These are phyloP conservation scores for Acer saccharum DNA, from an alignment of 345 rosid species.

Conservation along the genomic window DNA sequence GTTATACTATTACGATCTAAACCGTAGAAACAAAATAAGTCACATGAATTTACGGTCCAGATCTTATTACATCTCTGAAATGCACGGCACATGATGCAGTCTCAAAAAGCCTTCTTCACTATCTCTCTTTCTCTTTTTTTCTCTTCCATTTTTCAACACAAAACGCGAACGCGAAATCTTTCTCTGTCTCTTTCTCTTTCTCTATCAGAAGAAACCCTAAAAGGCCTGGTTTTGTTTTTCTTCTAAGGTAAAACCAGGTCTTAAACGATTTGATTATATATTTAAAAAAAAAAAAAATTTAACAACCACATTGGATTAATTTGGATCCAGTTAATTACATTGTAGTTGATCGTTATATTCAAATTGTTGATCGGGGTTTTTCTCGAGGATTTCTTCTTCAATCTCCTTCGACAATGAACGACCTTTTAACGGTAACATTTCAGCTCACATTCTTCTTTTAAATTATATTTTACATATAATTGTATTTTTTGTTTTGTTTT, in stretches of 20 bases:
- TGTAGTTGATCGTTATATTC: too few species aligned
- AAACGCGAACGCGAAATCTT: background rate
- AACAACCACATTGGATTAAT: background rate
- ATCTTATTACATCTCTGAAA: background rate
- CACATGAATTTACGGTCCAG: background rate
- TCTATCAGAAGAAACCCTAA: background rate
- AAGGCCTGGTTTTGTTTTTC: slow-evolving; percentile 6
- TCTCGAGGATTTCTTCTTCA: slow-evolving; percentile 2
- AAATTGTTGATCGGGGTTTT: background rate
- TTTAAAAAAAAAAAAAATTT: background rate
- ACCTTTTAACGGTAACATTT: slow-evolving; percentile 24
- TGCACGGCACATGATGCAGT: background rate
- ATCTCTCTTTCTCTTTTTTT: background rate
- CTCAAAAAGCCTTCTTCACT: background rate
- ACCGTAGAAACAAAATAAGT: background rate
- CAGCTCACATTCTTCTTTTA: background rate
- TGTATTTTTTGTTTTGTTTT: too few species aligned
- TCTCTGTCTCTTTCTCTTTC: background rate
- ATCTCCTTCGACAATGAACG: slow-evolving; percentile 26
- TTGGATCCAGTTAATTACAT: slow-evolving; percentile 2
- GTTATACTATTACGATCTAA: background rate
- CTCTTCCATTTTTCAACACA: background rate
- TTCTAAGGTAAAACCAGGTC: slow-evolving; percentile 5
- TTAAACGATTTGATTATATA: background rate
- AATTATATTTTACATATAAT: too few species aligned